These are phyloP conservation scores for Obba rivulosa DNA, from an alignment of 768 basidiomycete species.

Conservation along the genomic window DNA sequence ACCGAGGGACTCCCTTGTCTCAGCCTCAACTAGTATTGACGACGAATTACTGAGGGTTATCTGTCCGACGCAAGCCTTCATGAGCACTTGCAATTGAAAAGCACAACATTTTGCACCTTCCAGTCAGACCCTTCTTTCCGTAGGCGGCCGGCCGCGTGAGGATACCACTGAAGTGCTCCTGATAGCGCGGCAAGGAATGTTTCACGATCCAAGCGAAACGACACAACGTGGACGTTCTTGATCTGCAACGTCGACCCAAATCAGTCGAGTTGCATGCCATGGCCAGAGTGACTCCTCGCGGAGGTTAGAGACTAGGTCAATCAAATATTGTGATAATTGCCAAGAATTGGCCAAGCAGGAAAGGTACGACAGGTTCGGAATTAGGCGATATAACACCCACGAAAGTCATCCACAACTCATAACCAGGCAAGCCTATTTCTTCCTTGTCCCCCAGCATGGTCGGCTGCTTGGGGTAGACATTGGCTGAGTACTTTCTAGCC, in stretches of 20 bases:
- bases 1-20: neutral
- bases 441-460: too few relatives aligned
- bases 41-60: neutral
- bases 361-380: neutral
- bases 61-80: neutral
- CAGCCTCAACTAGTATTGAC: constrained; percentile 2
- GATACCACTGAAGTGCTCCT: constrained; percentile 1
- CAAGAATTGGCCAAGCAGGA: too few relatives aligned
- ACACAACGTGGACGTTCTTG: constrained; percentile 15
- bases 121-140: neutral
- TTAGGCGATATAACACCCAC: neutral
- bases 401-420: constrained; percentile 17
- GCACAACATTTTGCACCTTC: neutral
- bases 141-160: constrained; percentile 9
- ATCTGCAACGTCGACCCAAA: constrained; percentile 6
- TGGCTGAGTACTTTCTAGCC: too few relatives aligned
- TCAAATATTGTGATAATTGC: neutral
- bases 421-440: constrained; percentile 7
- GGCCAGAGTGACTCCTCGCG: too few relatives aligned
- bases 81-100: neutral
- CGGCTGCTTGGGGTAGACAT: too few relatives aligned
- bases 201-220: neutral
- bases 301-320: neutral
- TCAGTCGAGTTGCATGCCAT: neutral
- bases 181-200: constrained; percentile 3